Conservation (phyloP, 1,284 basidiomycete genomes). For the Marasmius fiardii region DNA sequence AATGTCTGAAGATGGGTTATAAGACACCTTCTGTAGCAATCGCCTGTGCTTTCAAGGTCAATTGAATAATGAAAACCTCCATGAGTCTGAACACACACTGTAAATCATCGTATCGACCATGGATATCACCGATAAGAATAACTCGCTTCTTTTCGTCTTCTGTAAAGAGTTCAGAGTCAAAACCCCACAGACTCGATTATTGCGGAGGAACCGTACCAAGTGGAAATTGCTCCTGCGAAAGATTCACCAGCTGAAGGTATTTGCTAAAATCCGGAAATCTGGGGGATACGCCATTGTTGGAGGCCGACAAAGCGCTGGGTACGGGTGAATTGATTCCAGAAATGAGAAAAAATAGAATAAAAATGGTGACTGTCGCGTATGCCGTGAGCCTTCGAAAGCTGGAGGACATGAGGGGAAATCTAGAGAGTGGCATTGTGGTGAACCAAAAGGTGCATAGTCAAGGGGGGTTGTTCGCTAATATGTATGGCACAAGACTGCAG, state of each 20-base stretch:
- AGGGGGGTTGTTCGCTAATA: no score
- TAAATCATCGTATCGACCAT: constrained; percentile 72
- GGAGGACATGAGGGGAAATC: constrained; percentile 9
- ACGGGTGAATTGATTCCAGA: constrained; percentile 21
- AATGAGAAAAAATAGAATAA: constrained; percentile 40
- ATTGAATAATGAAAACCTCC: no score
- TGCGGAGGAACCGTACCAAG: constrained; percentile 34
- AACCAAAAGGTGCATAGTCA: no score
- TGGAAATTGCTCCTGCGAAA: constrained; percentile 48
- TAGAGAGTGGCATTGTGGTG: constrained; percentile 5
- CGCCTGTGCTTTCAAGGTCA: constrained; percentile 35
- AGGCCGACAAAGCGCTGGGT: constrained; percentile 11
- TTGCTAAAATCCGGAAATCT: constrained; percentile 55
- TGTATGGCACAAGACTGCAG: no score
- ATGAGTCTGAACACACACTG: constrained; percentile 52
- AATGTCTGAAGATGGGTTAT: constrained; percentile 56
- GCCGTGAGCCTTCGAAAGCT: constrained; percentile 4
- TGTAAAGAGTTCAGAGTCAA: constrained; percentile 21
- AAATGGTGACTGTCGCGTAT: constrained; percentile 31
- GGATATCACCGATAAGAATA: constrained; percentile 81
- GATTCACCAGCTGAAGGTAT: constrained; percentile 38
- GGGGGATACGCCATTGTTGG: constrained; percentile 12
- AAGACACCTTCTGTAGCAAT: constrained; percentile 51
- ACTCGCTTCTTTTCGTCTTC: constrained; percentile 53
- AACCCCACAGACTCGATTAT: no score